Base-by-base conservation (phyloP, 2,329 filamentous ascomycete genomes). In the Monilinia vaccinii-corymbosi region DNA sequence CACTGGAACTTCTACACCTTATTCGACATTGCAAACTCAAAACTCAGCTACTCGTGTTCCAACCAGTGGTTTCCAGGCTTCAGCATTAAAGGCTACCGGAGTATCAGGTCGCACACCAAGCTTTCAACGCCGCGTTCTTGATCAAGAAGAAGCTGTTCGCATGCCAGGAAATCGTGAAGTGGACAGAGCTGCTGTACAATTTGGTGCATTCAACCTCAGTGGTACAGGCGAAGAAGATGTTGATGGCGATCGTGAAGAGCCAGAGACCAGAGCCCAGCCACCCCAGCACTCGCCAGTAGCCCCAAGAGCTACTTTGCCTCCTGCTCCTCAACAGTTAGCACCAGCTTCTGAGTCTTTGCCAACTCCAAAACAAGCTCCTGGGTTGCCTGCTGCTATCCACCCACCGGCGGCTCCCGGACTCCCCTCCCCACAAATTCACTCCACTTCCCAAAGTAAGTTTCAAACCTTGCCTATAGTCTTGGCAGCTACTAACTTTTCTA, bases 151-250 rank as follows among this genome's bases (percentile, higher is more conserved):
- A 77, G 91, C 94, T 61, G 94, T 99, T 45, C 91, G 96, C 65
- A 97, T 99, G 93, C 94, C 94, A 49, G 91, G 90, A 62, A 96
- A 97, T 77, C 91, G 94, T 67, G 92, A 94, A 57, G 88, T 99
- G 32, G 93, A 97, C 73, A 87, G 91, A 69, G 85, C 93, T 66
- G 89, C 92, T 53, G 91, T 99, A 52, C 93, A 97, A 72, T 99
- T 99, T 73, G 94, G 94, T 64, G 95, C 92, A 73, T 90, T 99
- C 79, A 95, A 88, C 71, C 75, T 99, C 70, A 92, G 89, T 71
- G 91, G 86, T 57, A 82, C 83, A 62, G 71, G 75, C 61, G 88
- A 92, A 52, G 88, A 91, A 58, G 92, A 97, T 70, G 89, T 96
- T 64, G 94, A 97, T 71, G 91, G 93, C 65, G 91, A 97, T 71